Evolutionary conservation across 2,329 filamentous ascomycete species (phyloP).

Genomic region (Zymoseptoria brevis): DNA sequence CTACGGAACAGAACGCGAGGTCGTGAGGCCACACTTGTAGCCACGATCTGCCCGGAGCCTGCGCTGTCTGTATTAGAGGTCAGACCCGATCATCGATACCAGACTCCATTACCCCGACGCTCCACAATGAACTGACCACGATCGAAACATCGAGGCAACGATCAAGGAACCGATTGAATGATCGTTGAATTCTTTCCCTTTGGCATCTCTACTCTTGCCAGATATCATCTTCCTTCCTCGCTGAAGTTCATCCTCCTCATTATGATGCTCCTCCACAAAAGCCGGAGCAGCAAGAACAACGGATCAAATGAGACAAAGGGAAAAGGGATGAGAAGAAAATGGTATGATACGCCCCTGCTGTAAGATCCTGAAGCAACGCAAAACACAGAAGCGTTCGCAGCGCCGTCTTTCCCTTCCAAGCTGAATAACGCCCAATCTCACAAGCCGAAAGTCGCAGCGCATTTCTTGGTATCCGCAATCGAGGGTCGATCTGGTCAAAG

Average conservation of each 20-base stretch:
- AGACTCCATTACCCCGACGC: background rate
- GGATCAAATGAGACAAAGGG: background rate
- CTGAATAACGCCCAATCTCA: conserved; percentile 12
- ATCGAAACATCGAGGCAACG: background rate
- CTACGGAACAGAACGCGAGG: background rate
- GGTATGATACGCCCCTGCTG: conserved; percentile 5
- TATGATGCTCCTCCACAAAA: background rate
- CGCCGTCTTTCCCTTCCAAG: background rate
- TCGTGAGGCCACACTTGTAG: background rate
- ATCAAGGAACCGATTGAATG: too few species aligned
- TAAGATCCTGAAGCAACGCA: conserved; percentile 12
- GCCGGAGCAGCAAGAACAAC: background rate
- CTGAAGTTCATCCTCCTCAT: too few species aligned
- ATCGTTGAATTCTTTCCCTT: too few species aligned
- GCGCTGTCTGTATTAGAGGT: background rate
- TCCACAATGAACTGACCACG: background rate
- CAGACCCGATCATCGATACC: background rate
- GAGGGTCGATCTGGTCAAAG: background rate
- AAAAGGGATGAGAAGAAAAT: background rate
- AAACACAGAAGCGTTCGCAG: conserved; percentile 1
- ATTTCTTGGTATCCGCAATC: conserved; percentile 2
- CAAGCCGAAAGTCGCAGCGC: conserved; percentile 12
- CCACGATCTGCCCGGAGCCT: background rate
- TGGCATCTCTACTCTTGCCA: too few species aligned
- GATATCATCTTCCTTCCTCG: too few species aligned